Evolutionary conservation across 129 eudicot species (phyloP), one percentile per base, ranked within the genome.

Genomic region (Apium graveolens): DNA sequence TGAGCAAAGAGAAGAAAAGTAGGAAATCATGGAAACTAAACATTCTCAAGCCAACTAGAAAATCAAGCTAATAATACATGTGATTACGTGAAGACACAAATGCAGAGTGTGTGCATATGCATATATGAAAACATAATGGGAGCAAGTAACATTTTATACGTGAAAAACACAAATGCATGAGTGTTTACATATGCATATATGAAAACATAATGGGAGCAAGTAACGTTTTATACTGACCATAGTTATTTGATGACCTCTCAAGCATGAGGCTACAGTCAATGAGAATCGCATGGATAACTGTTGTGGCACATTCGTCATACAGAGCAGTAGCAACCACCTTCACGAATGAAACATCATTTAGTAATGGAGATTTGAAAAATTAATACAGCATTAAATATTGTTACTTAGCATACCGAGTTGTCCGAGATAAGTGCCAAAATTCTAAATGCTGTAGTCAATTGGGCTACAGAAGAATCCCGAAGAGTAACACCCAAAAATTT

Each of bases 171-270:
- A n/a, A n/a, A n/a, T n/a, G n/a, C n/a, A n/a, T n/a, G n/a, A n/a
- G n/a, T n/a, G n/a, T n/a, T n/a, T n/a, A n/a, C n/a, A n/a, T n/a
- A n/a, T n/a, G n/a, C n/a, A n/a, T n/a, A n/a, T n/a, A n/a, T n/a
- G n/a, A n/a, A 73, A 32, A 37, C 24, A 34, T 37, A 76, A 35
- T 48, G n/a, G 43, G 11, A 42, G 51, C 41, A 24, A 77, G 62
- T 53, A 76, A 71, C 48, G 76, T 27, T 24, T 37, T 73, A 46
- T 63, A 93, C 97, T 85, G 57, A 95, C 99, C 99, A 76, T 95
- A 95, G 82, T 86, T 95, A 87, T 92, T 95, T 20, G 97, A 95
- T 20, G 99, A 90, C 86, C 95, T 90, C 89, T 95, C 99, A 66
- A 95, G 92, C 97, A 95, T 92, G 65, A 87, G 85, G 72, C 84